A percentile compares a stretch with the other conserved stretches of the same genome.
Conservation (phyloP, 441 rosid genomes). For the Adansonia madagascariensis region DNA sequence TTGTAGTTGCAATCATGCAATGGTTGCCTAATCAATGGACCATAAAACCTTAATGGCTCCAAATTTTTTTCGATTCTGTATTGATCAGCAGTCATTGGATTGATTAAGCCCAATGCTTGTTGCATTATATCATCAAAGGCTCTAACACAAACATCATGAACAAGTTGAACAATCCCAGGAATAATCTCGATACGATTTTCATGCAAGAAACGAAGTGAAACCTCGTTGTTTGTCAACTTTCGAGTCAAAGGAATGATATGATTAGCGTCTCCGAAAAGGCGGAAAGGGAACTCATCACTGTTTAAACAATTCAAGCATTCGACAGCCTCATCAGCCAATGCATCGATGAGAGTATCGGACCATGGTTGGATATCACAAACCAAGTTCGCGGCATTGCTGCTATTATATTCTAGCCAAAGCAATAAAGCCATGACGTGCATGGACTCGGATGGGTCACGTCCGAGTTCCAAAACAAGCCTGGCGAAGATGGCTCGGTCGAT, state of each 20-base stretch:
- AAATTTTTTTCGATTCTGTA: neutral
- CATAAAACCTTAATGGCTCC: neutral
- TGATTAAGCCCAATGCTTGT: neutral
- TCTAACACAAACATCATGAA: conserved; percentile 44
- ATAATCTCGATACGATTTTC: conserved; percentile 36
- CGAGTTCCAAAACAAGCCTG: conserved; percentile 47
- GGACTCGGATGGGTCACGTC: conserved; percentile 50
- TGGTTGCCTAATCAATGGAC: neutral
- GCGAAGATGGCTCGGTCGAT: conserved; percentile 52
- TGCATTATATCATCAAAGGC: conserved; percentile 55
- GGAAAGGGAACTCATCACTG: conserved; percentile 20
- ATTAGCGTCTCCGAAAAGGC: neutral
- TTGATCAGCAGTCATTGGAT: neutral
- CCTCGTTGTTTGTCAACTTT: conserved; percentile 29
- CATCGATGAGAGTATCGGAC: conserved; percentile 40
- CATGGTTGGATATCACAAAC: conserved; percentile 31
- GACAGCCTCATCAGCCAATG: conserved; percentile 58
- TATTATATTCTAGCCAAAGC: conserved; percentile 54
- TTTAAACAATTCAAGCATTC: conserved; percentile 47
- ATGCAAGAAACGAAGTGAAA: conserved; percentile 43
- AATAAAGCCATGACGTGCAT: conserved; percentile 57
- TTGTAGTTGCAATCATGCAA: neutral
- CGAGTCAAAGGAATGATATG: conserved; percentile 34
- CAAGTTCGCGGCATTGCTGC: conserved; percentile 26
- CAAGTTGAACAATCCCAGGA: conserved; percentile 34